Evolutionary conservation across 2,329 filamentous ascomycete species (phyloP).

Genomic region (Ceratocystis ficicola): DNA sequence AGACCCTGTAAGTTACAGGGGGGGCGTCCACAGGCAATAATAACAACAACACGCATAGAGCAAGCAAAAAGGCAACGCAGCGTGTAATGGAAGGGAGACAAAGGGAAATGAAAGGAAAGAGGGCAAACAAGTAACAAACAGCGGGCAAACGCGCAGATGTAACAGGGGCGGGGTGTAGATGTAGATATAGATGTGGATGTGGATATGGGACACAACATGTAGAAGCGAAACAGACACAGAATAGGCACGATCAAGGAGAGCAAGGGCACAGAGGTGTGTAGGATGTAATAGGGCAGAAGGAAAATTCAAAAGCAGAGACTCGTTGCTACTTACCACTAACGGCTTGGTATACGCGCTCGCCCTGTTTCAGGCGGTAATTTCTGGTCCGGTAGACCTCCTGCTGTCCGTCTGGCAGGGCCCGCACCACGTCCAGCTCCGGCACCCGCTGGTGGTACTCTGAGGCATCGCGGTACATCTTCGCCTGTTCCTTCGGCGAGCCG

Average conservation of each 20-base stretch:
- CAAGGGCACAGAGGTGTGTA: no score
- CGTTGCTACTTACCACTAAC: conserved; percentile 15
- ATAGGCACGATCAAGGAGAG: no score
- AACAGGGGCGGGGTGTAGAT: neutral
- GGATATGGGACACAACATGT: neutral
- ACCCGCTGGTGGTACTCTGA: conserved; percentile 4
- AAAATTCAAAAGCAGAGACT: no score
- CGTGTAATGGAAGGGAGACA: neutral
- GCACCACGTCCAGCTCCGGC: conserved; percentile 14
- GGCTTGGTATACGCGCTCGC: conserved; percentile 18
- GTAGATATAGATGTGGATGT: neutral
- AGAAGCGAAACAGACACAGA: neutral
- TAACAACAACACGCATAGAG: neutral
- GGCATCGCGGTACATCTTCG: conserved; percentile 18
- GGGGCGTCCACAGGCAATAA: neutral
- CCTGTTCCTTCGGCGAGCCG: conserved; percentile 17
- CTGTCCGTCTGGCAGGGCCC: conserved; percentile 7
- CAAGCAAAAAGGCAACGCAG: neutral
- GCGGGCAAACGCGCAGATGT: neutral
- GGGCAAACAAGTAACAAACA: neutral
- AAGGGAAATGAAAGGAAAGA: neutral
- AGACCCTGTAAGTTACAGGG: neutral
- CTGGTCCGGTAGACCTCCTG: conserved; percentile 11
- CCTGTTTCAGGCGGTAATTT: neutral
- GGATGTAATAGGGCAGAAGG: no score